A percentile compares a stretch with the other conserved stretches of the same genome.
phyloP scores from a whole-genome alignment of 306 rosid species.

The Trifolium fragiferum region DNA sequence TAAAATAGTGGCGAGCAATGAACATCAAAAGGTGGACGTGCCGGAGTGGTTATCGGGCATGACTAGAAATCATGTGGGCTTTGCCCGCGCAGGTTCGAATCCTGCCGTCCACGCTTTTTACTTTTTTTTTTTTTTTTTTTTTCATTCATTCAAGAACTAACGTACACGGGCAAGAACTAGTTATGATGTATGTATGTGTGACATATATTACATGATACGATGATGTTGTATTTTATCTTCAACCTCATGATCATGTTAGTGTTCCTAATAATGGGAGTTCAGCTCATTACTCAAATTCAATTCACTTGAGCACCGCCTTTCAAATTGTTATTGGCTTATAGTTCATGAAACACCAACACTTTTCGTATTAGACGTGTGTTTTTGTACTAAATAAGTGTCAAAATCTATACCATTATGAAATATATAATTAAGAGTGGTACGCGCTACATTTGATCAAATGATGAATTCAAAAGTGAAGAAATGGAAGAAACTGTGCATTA shows the following conservation, averaged over 20 bases:
- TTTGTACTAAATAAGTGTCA: no score
- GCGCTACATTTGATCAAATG: no score
- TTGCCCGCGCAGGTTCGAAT: constrained; percentile 61
- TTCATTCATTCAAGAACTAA: no score
- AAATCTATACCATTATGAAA: no score
- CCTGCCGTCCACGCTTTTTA: constrained; percentile 56
- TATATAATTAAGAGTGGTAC: no score
- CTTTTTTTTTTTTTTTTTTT: no score
- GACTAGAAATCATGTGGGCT: constrained; percentile 6
- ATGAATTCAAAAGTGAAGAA: no score
- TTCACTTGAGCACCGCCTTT: neutral
- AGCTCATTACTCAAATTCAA: neutral
- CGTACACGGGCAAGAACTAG: no score
- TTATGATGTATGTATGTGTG: no score
- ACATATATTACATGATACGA: neutral
- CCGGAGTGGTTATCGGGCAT: constrained; percentile 66
- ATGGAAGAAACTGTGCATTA: no score
- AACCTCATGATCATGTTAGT: neutral
- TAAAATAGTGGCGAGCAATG: neutral
- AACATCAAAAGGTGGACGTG: constrained; percentile 23
- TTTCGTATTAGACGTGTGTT: no score
- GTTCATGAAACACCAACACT: no score
- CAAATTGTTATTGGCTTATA: neutral
- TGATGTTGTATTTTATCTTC: neutral
- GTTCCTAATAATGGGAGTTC: neutral